Conservation (phyloP, 2,329 filamentous ascomycete species). For the Botrytis deweyae region DNA sequence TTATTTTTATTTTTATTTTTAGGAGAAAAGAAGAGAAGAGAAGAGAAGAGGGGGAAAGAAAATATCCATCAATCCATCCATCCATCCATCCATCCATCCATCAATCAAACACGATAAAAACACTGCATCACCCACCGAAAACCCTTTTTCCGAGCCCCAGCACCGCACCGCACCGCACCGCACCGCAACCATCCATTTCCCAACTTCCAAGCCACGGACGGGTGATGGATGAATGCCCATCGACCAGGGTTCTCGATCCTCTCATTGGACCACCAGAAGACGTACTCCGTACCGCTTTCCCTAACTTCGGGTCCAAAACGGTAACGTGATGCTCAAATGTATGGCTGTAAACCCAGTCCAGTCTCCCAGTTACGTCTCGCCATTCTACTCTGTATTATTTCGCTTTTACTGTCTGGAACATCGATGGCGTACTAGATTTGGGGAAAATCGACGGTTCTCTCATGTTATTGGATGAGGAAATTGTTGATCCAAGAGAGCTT, state of each 20-base stretch:
- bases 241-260: constrained; percentile 30
- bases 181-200: neutral
- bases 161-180: neutral
- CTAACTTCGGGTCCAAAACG: constrained; percentile 27
- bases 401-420: neutral
- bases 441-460: neutral
- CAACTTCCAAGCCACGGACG: constrained; percentile 12
- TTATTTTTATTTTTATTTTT: neutral
- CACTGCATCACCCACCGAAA: neutral
- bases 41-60: neutral
- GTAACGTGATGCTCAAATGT: constrained; percentile 38
- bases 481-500: constrained; percentile 2
- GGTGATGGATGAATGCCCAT: neutral
- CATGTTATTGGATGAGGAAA: neutral
- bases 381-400: neutral
- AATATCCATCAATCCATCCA: neutral
- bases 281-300: constrained; percentile 25
- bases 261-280: constrained; percentile 30
- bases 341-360: constrained; percentile 28
- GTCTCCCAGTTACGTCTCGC: constrained; percentile 2
- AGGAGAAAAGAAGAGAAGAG: neutral
- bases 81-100: neutral
- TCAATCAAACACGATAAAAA: neutral
- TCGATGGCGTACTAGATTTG: constrained; percentile 7
- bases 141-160: constrained; percentile 17